Evolutionary conservation across 2,329 filamentous ascomycete species (phyloP).

Genomic region (Aspergillus aculeatus): DNA sequence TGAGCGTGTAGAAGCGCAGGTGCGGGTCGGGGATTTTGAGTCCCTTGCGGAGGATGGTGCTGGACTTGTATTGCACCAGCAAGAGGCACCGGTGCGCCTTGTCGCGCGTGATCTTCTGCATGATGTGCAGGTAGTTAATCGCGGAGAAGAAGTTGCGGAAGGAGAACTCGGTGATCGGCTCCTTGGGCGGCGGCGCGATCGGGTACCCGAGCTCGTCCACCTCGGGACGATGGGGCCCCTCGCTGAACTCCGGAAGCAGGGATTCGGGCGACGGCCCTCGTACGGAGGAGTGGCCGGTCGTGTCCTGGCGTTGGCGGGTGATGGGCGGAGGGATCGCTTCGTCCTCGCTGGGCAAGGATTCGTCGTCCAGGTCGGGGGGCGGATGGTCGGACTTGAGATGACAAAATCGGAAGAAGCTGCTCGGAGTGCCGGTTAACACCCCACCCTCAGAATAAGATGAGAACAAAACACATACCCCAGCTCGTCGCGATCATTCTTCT

Average conservation of each 20-base stretch:
- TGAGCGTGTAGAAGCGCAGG: slow-evolving; percentile 89
- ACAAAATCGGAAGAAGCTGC: slow-evolving; percentile 88
- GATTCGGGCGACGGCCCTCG: slow-evolving; percentile 28
- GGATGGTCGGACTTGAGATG: slow-evolving; percentile 67
- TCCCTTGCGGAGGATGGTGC: slow-evolving; percentile 84
- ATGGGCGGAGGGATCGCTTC: slow-evolving; percentile 86
- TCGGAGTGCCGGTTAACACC: slow-evolving; percentile 9
- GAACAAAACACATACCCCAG: slow-evolving; percentile 59
- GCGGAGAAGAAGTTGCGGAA: slow-evolving; percentile 92
- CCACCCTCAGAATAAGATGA: too few species aligned
- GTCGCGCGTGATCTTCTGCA: slow-evolving; percentile 96
- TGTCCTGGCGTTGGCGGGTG: slow-evolving; percentile 52
- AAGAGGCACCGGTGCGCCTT: slow-evolving; percentile 94
- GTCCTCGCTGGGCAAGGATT: slow-evolving; percentile 51
- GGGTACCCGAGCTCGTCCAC: slow-evolving; percentile 89
- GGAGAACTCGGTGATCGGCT: slow-evolving; percentile 83
- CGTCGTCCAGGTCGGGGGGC: slow-evolving; percentile 35
- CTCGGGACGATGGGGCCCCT: slow-evolving; percentile 47
- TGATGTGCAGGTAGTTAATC: slow-evolving; percentile 91
- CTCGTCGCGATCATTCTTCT: slow-evolving; percentile 77
- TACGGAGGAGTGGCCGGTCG: slow-evolving; percentile 26
- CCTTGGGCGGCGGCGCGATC: slow-evolving; percentile 61
- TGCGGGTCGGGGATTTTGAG: slow-evolving; percentile 86
- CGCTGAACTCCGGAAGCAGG: slow-evolving; percentile 21
- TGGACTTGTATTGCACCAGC: slow-evolving; percentile 93